phyloP scores from a whole-genome alignment of 352 stramenopile species.

The Pythium rhizo-oryzae region DNA sequence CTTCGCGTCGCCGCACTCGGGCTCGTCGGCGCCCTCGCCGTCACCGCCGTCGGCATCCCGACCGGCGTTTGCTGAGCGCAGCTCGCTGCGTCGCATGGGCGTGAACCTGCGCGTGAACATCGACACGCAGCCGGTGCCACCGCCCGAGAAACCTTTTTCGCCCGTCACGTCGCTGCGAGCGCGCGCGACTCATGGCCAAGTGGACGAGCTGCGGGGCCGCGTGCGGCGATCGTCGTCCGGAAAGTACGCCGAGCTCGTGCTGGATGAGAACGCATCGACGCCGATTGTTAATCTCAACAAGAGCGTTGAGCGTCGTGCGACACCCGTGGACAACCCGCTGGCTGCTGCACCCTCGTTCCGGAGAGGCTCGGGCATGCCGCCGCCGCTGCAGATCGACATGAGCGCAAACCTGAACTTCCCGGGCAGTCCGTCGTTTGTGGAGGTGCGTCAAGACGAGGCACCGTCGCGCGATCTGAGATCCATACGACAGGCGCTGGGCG shows the following conservation, averaged over 20 bases:
- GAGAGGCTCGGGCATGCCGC: conserved; percentile 19
- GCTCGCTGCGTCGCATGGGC: conserved; percentile 42
- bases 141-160: conserved; percentile 37
- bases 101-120: conserved; percentile 67
- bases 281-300: conserved; percentile 31
- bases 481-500: conserved; percentile 43
- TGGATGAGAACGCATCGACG: conserved; percentile 29
- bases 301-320: conserved; percentile 23
- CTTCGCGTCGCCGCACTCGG: conserved; percentile 17
- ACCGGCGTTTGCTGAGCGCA: conserved; percentile 17
- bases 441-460: conserved; percentile 1
- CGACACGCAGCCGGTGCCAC: conserved; percentile 28
- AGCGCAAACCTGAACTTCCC: conserved; percentile 17
- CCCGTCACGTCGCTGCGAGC: conserved; percentile 45
- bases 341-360: not conserved
- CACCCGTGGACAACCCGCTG: not conserved
- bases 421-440: conserved; percentile 1
- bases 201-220: conserved; percentile 33
- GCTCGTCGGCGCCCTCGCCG: conserved; percentile 1
- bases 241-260: conserved; percentile 10
- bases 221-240: conserved; percentile 21
- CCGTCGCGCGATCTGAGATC: conserved; percentile 26
- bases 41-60: not conserved
- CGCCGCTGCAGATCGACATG: conserved; percentile 55
- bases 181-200: conserved; percentile 39